These are phyloP conservation scores for Russula compacta DNA, from an alignment of 768 basidiomycete species.

Conservation along the genomic window DNA sequence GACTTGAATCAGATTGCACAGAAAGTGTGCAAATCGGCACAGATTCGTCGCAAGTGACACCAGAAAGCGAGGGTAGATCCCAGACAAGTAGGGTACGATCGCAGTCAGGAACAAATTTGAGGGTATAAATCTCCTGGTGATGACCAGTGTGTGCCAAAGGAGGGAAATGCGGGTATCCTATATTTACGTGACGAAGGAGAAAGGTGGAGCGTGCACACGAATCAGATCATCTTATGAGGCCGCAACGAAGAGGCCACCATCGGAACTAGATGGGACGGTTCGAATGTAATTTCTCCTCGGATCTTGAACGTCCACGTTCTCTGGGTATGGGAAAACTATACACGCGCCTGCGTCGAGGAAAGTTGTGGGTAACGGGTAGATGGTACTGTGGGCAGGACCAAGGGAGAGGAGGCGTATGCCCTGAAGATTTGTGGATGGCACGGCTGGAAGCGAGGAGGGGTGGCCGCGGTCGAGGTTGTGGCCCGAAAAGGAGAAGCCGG, in stretches of 20 bases:
- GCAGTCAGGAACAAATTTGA: neutral
- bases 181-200: neutral
- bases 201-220: neutral
- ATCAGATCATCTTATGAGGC: neutral
- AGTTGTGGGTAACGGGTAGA: neutral
- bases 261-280: neutral
- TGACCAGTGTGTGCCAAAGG: neutral
- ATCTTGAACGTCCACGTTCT: neutral
- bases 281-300: too few relatives aligned
- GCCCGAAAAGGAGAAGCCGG: conserved; percentile 14
- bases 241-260: neutral
- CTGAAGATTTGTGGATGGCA: too few relatives aligned
- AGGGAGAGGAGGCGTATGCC: too few relatives aligned
- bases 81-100: neutral
- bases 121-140: neutral
- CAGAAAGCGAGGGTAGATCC: neutral
- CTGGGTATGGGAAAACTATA: neutral
- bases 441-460: too few relatives aligned
- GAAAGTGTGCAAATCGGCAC: neutral
- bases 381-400: too few relatives aligned
- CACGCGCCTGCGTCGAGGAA: neutral
- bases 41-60: too few relatives aligned
- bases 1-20: neutral
- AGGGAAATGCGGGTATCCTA: neutral
- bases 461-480: neutral